Percentiles rank a stretch among this genome's conserved stretches.
These are phyloP conservation scores for Cladosporium halotolerans DNA, from an alignment of 2,329 filamentous ascomycete genomes.

Conservation along the genomic window DNA sequence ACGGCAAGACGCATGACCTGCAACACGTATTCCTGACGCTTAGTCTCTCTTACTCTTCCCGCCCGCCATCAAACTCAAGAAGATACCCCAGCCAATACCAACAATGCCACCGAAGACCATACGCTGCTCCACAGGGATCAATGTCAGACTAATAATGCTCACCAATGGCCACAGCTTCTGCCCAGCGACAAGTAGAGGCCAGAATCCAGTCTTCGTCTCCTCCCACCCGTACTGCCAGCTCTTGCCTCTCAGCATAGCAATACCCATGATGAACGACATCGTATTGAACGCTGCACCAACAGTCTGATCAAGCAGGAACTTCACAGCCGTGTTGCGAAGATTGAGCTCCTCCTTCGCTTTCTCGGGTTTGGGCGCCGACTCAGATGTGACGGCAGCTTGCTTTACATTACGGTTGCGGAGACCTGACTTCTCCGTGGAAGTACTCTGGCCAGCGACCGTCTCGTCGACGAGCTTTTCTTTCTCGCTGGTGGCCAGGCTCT, in stretches of 20 bases:
- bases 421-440: constrained; percentile 38
- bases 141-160: constrained; percentile 62
- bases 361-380: constrained; percentile 4
- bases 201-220: constrained; percentile 23
- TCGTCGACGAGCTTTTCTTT: constrained; percentile 29
- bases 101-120: constrained; percentile 66
- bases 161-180: constrained; percentile 68
- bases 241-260: constrained; percentile 48
- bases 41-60: neutral
- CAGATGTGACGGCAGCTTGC: constrained; percentile 6
- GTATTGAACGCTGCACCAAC: constrained; percentile 61
- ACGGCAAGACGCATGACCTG: too few species aligned
- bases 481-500: constrained; percentile 22
- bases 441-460: constrained; percentile 21
- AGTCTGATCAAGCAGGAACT: constrained; percentile 64
- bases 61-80: constrained; percentile 45
- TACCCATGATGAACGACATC: constrained; percentile 55
- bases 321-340: constrained; percentile 58
- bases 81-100: constrained; percentile 69
- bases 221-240: constrained; percentile 13
- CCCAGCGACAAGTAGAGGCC: constrained; percentile 59
- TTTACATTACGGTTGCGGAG: constrained; percentile 27
- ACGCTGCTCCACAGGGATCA: constrained; percentile 64
- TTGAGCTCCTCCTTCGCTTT: constrained; percentile 35
- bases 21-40: too few species aligned